Percentiles rank a stretch among this genome's conserved stretches.
Evolutionary conservation across 352 stramenopile species (phyloP).

Genomic region (Globisporangium apiculatum): DNA sequence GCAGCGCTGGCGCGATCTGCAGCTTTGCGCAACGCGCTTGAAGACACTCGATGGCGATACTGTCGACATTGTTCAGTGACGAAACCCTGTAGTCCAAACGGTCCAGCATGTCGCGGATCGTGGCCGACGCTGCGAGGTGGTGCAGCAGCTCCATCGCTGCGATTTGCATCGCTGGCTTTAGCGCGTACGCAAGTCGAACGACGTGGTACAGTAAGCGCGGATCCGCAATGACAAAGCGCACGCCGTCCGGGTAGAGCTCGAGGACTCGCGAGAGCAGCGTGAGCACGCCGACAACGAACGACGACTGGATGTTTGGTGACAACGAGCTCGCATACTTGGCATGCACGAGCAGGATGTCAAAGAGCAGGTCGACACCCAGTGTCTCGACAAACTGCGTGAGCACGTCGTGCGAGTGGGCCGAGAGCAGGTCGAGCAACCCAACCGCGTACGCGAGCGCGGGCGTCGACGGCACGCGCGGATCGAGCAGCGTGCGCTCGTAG

Average conservation of each 20-base stretch:
- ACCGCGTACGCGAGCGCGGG: slow-evolving; percentile 8
- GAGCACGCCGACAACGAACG: not conserved
- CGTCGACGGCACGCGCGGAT: slow-evolving; percentile 9
- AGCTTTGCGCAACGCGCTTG: not conserved
- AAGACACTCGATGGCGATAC: slow-evolving; percentile 1
- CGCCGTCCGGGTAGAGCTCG: not conserved
- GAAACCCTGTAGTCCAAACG: slow-evolving; percentile 9
- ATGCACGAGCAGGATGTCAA: slow-evolving; percentile 8
- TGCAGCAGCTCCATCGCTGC: slow-evolving; percentile 19
- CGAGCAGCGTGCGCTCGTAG: slow-evolving; percentile 6
- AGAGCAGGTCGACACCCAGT: slow-evolving; percentile 1
- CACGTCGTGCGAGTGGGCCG: not conserved
- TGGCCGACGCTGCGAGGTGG: slow-evolving; percentile 4
- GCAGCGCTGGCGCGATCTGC: slow-evolving; percentile 11
- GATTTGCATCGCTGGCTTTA: slow-evolving; percentile 17
- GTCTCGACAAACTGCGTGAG: slow-evolving; percentile 6
- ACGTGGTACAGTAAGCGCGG: slow-evolving; percentile 19
- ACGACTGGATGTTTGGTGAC: not conserved
- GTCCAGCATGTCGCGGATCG: slow-evolving; percentile 7
- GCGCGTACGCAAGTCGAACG: slow-evolving; percentile 17
- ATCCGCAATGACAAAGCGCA: slow-evolving; percentile 5
- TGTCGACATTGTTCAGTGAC: slow-evolving; percentile 1
- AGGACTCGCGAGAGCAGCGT: not conserved
- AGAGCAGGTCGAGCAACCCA: slow-evolving; percentile 3
- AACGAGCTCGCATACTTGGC: not conserved